Base-by-base conservation (phyloP, 225 moss, liverwort and hornwort species). In the Pseudoscleropodium purum region DNA sequence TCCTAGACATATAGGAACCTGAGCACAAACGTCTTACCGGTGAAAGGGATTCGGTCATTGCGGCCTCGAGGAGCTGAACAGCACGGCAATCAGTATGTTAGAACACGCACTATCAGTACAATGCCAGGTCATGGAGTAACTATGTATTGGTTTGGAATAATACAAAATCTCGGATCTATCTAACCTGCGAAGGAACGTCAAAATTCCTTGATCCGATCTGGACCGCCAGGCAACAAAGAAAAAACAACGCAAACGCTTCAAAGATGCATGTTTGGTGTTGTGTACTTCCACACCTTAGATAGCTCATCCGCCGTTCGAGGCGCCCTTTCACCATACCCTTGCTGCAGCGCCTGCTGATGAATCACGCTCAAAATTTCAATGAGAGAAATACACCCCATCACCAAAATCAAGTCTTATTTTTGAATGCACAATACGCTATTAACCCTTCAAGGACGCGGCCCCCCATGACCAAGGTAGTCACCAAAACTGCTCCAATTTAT, bases 11-110 rank as follows among this genome's bases (percentile, higher is more conserved):
- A 81, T 61, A 90, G 61, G 41, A 63, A 80, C 39, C 88, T 37
- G n/a, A 54, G 62, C 39, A 85, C 15, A 26, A 82, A 76, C 29
- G 69, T 25, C 92, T 93, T 85, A 95, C 96, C 91, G 93, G 88
- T 27, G 90, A 85, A 88, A 98, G 92, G 29, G 95, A 95, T 88
- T 97, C 96, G 84, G 91, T 96, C 94, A 98, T 92, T 78, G 96
- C 97, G 75, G 92, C 96, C 88, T 92, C 97, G 63, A 98, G 73
- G 60, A 99, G 95, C 94, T 97, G 96, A 72, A 89, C 79, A 89
- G 45, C 73, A 89, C 75, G 88, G 45, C 36, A 82, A 66, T 86
- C 74, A 75, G 76, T 67, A 27, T 79, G 63, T 70, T 59, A 80
- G 52, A 26, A 36, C 64, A 74, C n/a, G 49, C 26, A 86, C 30